A percentile compares a stretch with the other conserved stretches of the same genome.
Evolutionary conservation across 805 yeast species (phyloP).

Genomic region (Huiozyma sinensis): DNA sequence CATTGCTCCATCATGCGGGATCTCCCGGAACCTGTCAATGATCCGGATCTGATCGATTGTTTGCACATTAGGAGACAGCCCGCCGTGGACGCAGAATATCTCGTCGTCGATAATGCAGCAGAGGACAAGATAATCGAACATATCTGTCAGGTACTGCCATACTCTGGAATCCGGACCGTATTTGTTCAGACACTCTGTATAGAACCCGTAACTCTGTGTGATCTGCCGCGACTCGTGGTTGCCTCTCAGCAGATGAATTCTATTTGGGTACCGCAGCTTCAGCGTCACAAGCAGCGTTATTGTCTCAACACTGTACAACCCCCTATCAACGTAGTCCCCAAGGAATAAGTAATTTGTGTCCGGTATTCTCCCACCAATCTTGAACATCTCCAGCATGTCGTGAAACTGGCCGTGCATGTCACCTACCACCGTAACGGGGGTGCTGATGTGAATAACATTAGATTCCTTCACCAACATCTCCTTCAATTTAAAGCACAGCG

Average conservation of each 20-base stretch:
- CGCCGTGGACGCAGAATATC: slow-evolving; percentile 94
- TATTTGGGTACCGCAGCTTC: slow-evolving; percentile 76
- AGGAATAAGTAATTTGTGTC: slow-evolving; percentile 85
- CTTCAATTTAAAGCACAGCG: slow-evolving; percentile 71
- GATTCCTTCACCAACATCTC: slow-evolving; percentile 71
- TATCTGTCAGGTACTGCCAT: slow-evolving; percentile 84
- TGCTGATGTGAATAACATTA: slow-evolving; percentile 70
- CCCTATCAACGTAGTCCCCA: slow-evolving; percentile 96
- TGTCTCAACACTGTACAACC: slow-evolving; percentile 88
- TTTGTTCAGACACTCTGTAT: slow-evolving; percentile 85
- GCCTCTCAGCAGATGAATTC: slow-evolving; percentile 80
- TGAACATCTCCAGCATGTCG: slow-evolving; percentile 83
- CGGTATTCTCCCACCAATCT: slow-evolving; percentile 89
- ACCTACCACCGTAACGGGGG: slow-evolving; percentile 94
- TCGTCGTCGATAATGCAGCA: slow-evolving; percentile 85
- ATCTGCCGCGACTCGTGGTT: slow-evolving; percentile 95
- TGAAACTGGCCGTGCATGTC: slow-evolving; percentile 97
- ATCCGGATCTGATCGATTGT: slow-evolving; percentile 84
- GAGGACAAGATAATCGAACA: slow-evolving; percentile 82
- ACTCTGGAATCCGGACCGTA: slow-evolving; percentile 66
- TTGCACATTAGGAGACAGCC: slow-evolving; percentile 89
- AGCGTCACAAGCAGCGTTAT: slow-evolving; percentile 72
- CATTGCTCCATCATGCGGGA: slow-evolving; percentile 99
- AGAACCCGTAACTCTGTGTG: slow-evolving; percentile 94
- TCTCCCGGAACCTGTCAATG: slow-evolving; percentile 84